Evolutionary conservation across 257 asterid species (phyloP), one percentile per base, ranked within the genome.

Genomic region (Catharanthus roseus): DNA sequence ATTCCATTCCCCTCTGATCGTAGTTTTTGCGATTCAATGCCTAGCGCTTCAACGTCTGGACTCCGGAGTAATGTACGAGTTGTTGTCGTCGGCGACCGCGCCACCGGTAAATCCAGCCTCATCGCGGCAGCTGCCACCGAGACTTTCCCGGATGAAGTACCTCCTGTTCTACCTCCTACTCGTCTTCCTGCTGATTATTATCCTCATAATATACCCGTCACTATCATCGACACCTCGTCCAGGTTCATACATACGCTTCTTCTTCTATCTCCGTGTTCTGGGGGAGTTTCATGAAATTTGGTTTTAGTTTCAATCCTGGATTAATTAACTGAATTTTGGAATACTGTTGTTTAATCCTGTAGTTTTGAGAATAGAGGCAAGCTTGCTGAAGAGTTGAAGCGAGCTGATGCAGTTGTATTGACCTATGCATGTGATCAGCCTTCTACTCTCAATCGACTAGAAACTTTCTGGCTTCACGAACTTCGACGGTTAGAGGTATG

Each of bases 351-450:
- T 62, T 42, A 38, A 66, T 79, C 74, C 72, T 73, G 75, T 84
- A 95, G 99, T 82, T 82, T 91, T 96, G 99, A 91, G 86, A 83
- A 86, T 72, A 86, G 96, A 80, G 97, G 95, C 42, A 84, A 77
- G 79, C 91, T 95, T 55, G 97, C 96, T 42, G 99, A 95, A 79
- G 99, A 91, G 80, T 63, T 95, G 89, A 95, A 91, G 90, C 93
- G 96, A 65, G 97, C 97, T 15, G 99, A 95, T 86, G 90, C 90
- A 38, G 96, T 91, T 7, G 95, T 95, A 69, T 50, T 95, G 86
- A 89, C 99, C n/a, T 89, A 91, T 81, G 99, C 99, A 75, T 95
- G 96, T 80, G 99, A 95, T 81, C 97, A 95, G 81, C 95, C 92
- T 63, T 72, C 88, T 60, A 83, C 96, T 10, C 85, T 95, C 45